Evolutionary conservation across 169 alveolate genomes (phyloP), one percentile per base, ranked within the genome.

Genomic region (Plasmodium berghei): DNA sequence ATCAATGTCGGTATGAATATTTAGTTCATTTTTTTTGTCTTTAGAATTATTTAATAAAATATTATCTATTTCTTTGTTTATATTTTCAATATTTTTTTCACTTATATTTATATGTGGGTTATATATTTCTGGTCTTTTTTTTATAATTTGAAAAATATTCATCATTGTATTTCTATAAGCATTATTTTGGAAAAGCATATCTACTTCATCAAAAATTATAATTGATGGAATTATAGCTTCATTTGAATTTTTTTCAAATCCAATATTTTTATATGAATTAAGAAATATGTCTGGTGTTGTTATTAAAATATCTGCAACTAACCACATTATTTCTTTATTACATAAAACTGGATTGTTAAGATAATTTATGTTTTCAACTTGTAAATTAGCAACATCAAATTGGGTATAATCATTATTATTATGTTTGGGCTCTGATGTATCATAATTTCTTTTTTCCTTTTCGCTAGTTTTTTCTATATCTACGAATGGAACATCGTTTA

Each of bases 161-260:
- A 93, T 88, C 90, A 93, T 73, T 12, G 94, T 91, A 64, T 93
- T 91, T 59, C 96, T 86, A 61, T 87, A 75, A 16, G 95, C 94
- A 75, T 92, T 92, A 80, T 92, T 93, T 64, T 93, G 95, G 48
- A 91, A 86, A 6, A 93, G 92, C 90, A 77, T 87, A 54, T 93
- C 96, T 48, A 89, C 92, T 71, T 93, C 96, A 71, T 93, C 96
- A 56, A 93, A 93, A 9, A 93, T 94, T 26, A 93, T 91, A 20
- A 93, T 87, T 5, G 93, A 89, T 45, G 96, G 96, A 10, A 80
- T 22, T 12, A 88, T 86, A 28, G 77, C 34, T n/a, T 66, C 62
- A 14, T 48, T 46, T 40, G 46, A 45, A 34, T 87, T 66, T 34
- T 34, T 34, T 34, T 34, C 8, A 4, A 34, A 34, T 34, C 42